Evolutionary conservation across 176 grass and related monocot species (phyloP).

Genomic region (Ananas comosus): DNA sequence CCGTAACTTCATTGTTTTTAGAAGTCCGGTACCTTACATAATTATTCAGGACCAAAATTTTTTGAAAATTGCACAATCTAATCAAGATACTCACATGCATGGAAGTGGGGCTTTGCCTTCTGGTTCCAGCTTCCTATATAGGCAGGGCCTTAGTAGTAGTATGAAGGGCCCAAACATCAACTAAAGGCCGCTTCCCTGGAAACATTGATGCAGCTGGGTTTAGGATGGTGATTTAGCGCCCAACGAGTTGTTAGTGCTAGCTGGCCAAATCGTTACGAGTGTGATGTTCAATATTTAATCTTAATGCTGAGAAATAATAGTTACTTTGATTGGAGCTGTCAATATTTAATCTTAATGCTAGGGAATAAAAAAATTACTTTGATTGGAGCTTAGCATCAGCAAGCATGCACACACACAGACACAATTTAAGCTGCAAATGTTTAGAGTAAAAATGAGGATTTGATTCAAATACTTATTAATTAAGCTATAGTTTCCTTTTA

Average conservation of each 20-base stretch:
- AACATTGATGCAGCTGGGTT: slow-evolving; percentile 1
- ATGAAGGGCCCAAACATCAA: slow-evolving; percentile 97
- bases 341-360: neutral
- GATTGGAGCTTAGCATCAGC: neutral
- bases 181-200: slow-evolving; percentile 75
- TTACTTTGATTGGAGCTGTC: neutral
- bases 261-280: no score
- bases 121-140: slow-evolving; percentile 91
- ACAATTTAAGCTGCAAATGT: neutral
- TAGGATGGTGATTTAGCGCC: no score
- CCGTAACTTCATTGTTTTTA: no score
- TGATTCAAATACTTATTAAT: neutral
- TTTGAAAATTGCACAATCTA: neutral
- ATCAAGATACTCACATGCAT: slow-evolving; percentile 66
- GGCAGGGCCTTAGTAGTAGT: slow-evolving; percentile 87
- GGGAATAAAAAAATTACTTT: neutral
- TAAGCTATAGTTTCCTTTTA: neutral
- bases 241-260: no score
- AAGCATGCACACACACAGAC: neutral
- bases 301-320: neutral
- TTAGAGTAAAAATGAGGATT: neutral
- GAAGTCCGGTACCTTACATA: no score
- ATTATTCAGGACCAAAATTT: no score
- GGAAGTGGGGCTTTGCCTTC: slow-evolving; percentile 90
- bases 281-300: neutral